A percentile compares a stretch with the other conserved stretches of the same genome.
These are phyloP conservation scores for Rhamnella rubrinervis DNA, from an alignment of 331 rosid species.

Conservation along the genomic window DNA sequence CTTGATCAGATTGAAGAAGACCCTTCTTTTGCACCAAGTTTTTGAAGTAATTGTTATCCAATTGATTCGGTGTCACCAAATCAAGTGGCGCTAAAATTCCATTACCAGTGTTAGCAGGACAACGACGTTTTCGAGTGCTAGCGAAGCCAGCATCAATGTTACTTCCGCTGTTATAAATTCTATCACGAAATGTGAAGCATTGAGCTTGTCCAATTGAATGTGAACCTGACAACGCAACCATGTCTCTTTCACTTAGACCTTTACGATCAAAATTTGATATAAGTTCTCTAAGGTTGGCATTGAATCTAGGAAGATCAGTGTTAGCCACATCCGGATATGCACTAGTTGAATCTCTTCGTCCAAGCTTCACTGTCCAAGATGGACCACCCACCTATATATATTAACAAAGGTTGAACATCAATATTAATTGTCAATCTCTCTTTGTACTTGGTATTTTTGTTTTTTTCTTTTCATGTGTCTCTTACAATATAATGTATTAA, in stretches of 20 bases:
- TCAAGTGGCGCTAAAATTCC: neutral
- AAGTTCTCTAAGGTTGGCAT: no score
- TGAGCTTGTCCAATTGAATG: slow-evolving; percentile 25
- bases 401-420: no score
- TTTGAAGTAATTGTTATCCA: slow-evolving; percentile 1
- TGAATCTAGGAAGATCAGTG: neutral
- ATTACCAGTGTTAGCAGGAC: neutral
- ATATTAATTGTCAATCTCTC: no score
- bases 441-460: no score
- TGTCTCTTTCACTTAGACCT: neutral
- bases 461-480: no score
- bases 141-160: neutral
- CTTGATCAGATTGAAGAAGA: no score
- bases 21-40: no score
- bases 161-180: slow-evolving; percentile 4
- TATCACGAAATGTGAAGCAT: neutral
- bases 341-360: slow-evolving; percentile 37
- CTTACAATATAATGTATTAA: no score
- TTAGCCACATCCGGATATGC: slow-evolving; percentile 26
- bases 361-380: slow-evolving; percentile 33
- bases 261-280: neutral
- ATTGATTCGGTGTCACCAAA: neutral
- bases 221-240: slow-evolving; percentile 15
- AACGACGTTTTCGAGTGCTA: neutral
- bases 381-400: slow-evolving; percentile 27